Conservation (phyloP, 2,329 filamentous ascomycete species). For the Truncatella angustata region DNA sequence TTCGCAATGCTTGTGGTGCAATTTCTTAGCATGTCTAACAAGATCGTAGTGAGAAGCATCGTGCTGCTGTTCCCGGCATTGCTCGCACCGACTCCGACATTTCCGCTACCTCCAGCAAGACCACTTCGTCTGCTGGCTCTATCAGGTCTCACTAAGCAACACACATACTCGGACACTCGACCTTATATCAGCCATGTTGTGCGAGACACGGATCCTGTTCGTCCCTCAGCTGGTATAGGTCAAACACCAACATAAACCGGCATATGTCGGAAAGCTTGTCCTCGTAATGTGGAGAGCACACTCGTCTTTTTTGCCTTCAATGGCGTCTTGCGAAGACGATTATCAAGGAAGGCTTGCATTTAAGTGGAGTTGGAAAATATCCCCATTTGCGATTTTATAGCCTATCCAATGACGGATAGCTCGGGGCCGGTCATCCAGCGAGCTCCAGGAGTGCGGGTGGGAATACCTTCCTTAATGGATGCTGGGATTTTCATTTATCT, state of each 20-base stretch:
- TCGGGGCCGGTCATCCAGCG: background rate
- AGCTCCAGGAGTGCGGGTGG: background rate
- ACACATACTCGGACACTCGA: background rate
- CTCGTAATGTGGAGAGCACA: background rate
- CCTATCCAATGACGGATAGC: background rate
- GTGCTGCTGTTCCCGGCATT: slow-evolving; percentile 12
- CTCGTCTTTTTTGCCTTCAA: background rate
- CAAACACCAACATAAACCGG: background rate
- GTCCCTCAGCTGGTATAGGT: no score
- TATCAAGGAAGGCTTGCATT: background rate
- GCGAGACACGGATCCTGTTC: no score
- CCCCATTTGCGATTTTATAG: slow-evolving; percentile 2
- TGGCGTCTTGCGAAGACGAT: background rate
- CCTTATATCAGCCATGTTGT: background rate
- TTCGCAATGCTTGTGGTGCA: background rate
- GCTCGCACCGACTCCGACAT: slow-evolving; percentile 24
- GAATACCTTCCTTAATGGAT: background rate
- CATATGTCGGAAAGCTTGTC: slow-evolving; percentile 4
- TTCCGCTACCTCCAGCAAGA: slow-evolving; percentile 20
- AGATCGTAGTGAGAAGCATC: slow-evolving; percentile 10
- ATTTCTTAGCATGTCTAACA: background rate
- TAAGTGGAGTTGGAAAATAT: slow-evolving; percentile 10
- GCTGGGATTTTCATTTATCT: background rate
- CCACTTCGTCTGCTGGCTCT: slow-evolving; percentile 9
- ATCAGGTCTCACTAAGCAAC: slow-evolving; percentile 3